These are phyloP conservation scores for Ogataea nitratoaversa DNA, from an alignment of 805 yeast species.

Conservation along the genomic window DNA sequence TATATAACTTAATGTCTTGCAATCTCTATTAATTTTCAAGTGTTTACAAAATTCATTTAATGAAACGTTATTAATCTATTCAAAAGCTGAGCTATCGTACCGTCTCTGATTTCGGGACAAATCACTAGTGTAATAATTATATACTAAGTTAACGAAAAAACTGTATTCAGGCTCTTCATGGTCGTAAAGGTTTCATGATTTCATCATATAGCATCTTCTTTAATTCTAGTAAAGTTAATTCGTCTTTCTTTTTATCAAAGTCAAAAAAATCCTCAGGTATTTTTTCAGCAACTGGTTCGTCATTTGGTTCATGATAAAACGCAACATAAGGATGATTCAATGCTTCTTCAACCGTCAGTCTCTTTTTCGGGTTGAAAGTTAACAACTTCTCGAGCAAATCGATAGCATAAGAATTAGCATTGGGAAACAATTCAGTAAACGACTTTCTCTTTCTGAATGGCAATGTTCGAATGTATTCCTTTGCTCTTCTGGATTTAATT, in stretches of 20 bases:
- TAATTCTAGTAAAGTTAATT: conserved; percentile 68
- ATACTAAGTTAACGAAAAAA: no score
- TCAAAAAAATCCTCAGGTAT: conserved; percentile 85
- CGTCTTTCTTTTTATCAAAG: conserved; percentile 81
- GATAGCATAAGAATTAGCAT: conserved; percentile 61
- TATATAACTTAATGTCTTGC: no score
- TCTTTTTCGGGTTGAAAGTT: conserved; percentile 75
- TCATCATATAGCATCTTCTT: conserved; percentile 77
- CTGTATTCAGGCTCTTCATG: no score
- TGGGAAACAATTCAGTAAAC: conserved; percentile 45
- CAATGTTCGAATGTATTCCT: conserved; percentile 78
- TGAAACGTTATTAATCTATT: no score
- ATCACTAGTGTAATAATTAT: no score
- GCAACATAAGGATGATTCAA: conserved; percentile 79
- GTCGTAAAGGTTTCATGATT: conserved; percentile 52
- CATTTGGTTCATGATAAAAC: conserved; percentile 91
- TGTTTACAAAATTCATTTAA: no score
- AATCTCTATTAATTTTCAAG: no score
- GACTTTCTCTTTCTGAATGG: conserved; percentile 67
- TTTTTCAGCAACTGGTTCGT: conserved; percentile 83
- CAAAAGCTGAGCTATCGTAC: no score
- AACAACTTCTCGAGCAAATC: conserved; percentile 66
- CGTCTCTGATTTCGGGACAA: no score
- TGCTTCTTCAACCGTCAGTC: conserved; percentile 83
- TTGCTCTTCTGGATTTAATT: conserved; percentile 76